phyloP scores from a whole-genome alignment of 129 eudicot genomes.

The Logfia minima region DNA sequence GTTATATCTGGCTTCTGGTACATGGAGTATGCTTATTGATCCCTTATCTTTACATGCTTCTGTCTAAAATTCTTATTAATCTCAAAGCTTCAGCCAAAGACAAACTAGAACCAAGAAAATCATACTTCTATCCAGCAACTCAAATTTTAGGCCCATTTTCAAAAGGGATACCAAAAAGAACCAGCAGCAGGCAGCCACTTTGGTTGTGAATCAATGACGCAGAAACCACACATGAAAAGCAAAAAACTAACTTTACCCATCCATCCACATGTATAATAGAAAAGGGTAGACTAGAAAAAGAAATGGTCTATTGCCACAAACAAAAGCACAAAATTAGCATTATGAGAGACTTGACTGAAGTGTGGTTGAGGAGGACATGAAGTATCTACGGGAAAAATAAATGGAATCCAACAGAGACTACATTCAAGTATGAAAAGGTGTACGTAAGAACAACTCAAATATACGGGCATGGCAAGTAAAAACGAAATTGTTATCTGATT shows the following conservation, averaged over 20 bases:
- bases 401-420: not conserved
- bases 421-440: not conserved
- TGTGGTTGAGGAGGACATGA: not conserved
- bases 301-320: not conserved
- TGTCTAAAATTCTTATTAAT: too few relatives aligned
- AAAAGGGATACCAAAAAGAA: too few relatives aligned
- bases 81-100: not conserved
- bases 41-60: too few relatives aligned
- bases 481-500: too few relatives aligned
- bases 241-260: not conserved
- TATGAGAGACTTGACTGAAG: not conserved
- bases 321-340: not conserved
- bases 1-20: not conserved
- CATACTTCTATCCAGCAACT: not conserved
- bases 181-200: not conserved
- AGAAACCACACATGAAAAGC: not conserved
- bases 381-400: too few relatives aligned
- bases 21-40: too few relatives aligned
- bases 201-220: not conserved
- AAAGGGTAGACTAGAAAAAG: not conserved
- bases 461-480: too few relatives aligned
- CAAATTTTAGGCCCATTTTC: not conserved
- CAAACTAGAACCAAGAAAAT: not conserved
- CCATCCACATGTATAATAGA: not conserved
- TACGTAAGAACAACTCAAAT: not conserved